A percentile compares a stretch with the other conserved stretches of the same genome.
These are phyloP conservation scores for Pseudevernia furfuracea DNA, from an alignment of 495 filamentous ascomycete genomes.

Conservation along the genomic window DNA sequence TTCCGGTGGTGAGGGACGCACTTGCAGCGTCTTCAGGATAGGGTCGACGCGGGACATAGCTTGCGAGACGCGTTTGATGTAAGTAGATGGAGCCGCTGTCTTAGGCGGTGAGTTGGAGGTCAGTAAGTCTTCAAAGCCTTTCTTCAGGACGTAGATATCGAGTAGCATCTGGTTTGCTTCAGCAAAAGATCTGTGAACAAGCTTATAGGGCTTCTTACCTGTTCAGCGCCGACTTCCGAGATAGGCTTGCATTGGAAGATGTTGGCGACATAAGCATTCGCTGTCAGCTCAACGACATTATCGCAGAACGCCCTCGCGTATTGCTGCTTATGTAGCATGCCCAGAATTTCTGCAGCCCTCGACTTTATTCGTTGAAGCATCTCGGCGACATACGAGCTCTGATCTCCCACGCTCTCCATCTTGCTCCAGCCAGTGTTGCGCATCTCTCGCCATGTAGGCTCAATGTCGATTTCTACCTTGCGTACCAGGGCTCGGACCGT, in stretches of 20 bases:
- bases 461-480: slow-evolving; percentile 71
- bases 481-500: slow-evolving; percentile 77
- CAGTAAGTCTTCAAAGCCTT: slow-evolving; percentile 63
- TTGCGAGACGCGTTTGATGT: slow-evolving; percentile 79
- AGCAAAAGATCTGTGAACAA: slow-evolving; percentile 9
- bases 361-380: slow-evolving; percentile 63
- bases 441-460: slow-evolving; percentile 93
- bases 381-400: slow-evolving; percentile 84
- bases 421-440: slow-evolving; percentile 91
- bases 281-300: slow-evolving; percentile 79
- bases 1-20: slow-evolving; percentile 82
- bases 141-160: slow-evolving; percentile 86
- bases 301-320: slow-evolving; percentile 94
- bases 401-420: slow-evolving; percentile 90
- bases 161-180: slow-evolving; percentile 63
- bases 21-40: slow-evolving; percentile 93
- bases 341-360: slow-evolving; percentile 63
- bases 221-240: slow-evolving; percentile 91
- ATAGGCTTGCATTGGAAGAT: slow-evolving; percentile 85
- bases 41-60: slow-evolving; percentile 83
- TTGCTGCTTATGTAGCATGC: slow-evolving; percentile 78
- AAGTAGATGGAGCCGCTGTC: slow-evolving; percentile 50
- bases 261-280: slow-evolving; percentile 68
- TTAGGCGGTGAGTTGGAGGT: slow-evolving; percentile 42
- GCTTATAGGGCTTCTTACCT: slow-evolving; percentile 40